Evolutionary conservation across 2,329 filamentous ascomycete genomes (phyloP).

Genomic region (Raffaelea albimanens): DNA sequence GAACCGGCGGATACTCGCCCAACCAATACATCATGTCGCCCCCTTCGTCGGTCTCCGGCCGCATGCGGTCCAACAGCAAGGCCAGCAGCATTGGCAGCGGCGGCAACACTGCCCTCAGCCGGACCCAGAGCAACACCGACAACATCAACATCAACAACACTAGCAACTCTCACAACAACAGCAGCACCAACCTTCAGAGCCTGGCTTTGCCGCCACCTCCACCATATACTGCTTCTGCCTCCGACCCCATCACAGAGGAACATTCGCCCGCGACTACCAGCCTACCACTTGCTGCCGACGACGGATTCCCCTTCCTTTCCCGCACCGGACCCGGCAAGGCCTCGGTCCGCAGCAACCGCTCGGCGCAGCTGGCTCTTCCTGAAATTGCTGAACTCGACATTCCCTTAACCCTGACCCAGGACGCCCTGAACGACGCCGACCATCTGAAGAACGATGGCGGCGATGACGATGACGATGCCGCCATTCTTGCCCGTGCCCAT

Average conservation of each 20-base stretch:
- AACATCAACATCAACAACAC: slow-evolving; percentile 16
- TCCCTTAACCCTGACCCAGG: slow-evolving; percentile 37
- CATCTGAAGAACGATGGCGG: slow-evolving; percentile 24
- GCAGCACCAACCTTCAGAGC: neutral
- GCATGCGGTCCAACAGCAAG: neutral
- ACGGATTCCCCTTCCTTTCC: slow-evolving; percentile 27
- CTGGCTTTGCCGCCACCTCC: neutral
- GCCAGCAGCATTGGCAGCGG: neutral
- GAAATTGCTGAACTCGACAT: slow-evolving; percentile 49
- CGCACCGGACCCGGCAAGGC: slow-evolving; percentile 46
- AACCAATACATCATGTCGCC: slow-evolving; percentile 60
- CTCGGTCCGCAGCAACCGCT: slow-evolving; percentile 40
- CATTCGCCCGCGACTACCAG: neutral
- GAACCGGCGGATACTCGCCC: slow-evolving; percentile 62
- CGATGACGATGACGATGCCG: slow-evolving; percentile 25
- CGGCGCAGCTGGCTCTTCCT: slow-evolving; percentile 40
- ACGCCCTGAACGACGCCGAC: slow-evolving; percentile 46
- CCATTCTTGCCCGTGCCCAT: slow-evolving; percentile 23
- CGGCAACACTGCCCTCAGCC: slow-evolving; percentile 40
- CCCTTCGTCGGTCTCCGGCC: slow-evolving; percentile 45
- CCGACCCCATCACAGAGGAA: neutral
- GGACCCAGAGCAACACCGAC: slow-evolving; percentile 41
- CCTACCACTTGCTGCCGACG: slow-evolving; percentile 22
- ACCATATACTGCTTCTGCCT: neutral
- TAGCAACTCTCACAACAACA: neutral